Evolutionary conservation across 306 rosid genomes (phyloP).

Genomic region (Fragaria ananassa): DNA sequence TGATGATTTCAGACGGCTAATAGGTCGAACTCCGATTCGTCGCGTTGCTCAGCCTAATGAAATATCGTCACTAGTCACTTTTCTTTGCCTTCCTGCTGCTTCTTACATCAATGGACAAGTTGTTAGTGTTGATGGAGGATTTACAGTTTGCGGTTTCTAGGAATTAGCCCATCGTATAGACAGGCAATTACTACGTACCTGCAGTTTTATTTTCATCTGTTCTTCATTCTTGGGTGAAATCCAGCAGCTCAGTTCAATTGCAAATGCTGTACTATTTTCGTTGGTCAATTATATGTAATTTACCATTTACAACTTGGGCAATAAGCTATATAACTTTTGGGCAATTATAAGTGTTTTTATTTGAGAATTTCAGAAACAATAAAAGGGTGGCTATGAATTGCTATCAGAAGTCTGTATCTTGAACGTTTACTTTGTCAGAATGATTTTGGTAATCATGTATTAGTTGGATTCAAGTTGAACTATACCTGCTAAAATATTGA

Average conservation of each 20-base stretch:
- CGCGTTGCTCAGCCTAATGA: conserved; percentile 42
- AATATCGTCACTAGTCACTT: conserved; percentile 46
- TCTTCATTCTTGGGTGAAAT: no score
- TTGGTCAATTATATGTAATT: no score
- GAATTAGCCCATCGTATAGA: background rate
- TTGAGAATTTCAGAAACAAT: no score
- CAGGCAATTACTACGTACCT: no score
- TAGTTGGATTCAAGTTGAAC: background rate
- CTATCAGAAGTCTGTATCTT: background rate
- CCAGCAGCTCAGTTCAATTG: no score
- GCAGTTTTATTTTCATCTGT: no score
- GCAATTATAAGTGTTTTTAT: no score
- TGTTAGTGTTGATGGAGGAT: conserved; percentile 55
- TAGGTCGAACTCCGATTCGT: conserved; percentile 27
- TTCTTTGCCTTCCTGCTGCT: conserved; percentile 64
- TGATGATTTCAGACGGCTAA: conserved; percentile 7
- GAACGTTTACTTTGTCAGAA: background rate
- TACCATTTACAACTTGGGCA: no score
- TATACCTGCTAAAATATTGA: background rate
- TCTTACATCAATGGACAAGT: conserved; percentile 55
- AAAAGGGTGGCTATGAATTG: no score
- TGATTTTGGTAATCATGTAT: background rate
- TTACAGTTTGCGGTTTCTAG: conserved; percentile 26
- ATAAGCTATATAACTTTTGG: no score
- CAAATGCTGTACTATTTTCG: no score